phyloP scores from a whole-genome alignment of 108 stramenopile species.

The Skeletonema marinoi region DNA sequence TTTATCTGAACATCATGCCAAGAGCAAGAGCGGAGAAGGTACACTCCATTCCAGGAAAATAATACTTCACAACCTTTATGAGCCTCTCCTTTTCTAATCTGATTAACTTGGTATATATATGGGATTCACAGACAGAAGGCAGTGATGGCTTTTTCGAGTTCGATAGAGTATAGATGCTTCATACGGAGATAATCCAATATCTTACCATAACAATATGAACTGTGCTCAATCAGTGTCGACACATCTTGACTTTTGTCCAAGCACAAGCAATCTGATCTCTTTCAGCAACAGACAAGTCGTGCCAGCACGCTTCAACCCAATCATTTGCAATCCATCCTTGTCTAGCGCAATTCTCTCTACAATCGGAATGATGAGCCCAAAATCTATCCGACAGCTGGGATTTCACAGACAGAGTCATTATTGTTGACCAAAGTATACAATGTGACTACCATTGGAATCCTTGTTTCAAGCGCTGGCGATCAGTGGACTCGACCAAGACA shows the following conservation, averaged over 20 bases:
- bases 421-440: too few relatives aligned
- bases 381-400: too few relatives aligned
- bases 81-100: slow-evolving; percentile 15
- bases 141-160: background rate
- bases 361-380: too few relatives aligned
- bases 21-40: background rate
- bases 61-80: slow-evolving; percentile 14
- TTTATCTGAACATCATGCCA: too few relatives aligned
- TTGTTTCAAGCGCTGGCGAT: too few relatives aligned
- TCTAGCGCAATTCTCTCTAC: background rate
- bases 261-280: slow-evolving; percentile 23
- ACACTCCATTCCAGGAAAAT: slow-evolving; percentile 21
- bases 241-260: background rate
- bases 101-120: too few relatives aligned
- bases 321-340: background rate
- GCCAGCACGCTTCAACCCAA: slow-evolving; percentile 14
- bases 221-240: background rate
- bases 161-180: background rate
- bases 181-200: background rate
- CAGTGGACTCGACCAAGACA: too few relatives aligned
- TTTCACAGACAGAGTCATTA: too few relatives aligned
- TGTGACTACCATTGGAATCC: too few relatives aligned
- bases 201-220: background rate
- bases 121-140: background rate
- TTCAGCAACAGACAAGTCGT: slow-evolving; percentile 15